Conservation (phyloP, 2,329 filamentous ascomycete genomes). For the Calonectria honghensis region DNA sequence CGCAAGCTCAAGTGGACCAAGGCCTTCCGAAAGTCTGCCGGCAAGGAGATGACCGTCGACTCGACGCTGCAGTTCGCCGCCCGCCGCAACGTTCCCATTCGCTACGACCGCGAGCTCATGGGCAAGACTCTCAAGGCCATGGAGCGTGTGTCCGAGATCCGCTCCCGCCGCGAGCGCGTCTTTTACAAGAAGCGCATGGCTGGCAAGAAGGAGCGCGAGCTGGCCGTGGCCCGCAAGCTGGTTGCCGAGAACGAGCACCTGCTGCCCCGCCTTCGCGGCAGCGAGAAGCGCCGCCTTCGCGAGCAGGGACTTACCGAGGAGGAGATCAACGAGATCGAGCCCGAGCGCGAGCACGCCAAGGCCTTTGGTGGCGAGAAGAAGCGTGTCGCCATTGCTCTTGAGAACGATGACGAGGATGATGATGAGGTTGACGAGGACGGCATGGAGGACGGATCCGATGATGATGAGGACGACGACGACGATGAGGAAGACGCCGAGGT, state of each 20-base stretch:
- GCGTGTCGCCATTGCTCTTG: conserved; percentile 59
- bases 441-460: conserved; percentile 54
- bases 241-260: conserved; percentile 95
- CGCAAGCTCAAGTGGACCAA: conserved; percentile 99
- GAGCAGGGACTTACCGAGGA: conserved; percentile 69
- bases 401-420: conserved; percentile 60
- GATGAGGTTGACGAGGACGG: conserved; percentile 59
- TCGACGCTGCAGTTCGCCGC: conserved; percentile 93
- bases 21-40: conserved; percentile 86
- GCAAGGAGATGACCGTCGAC: conserved; percentile 95
- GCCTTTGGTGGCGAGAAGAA: conserved; percentile 67
- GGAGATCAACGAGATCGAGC: conserved; percentile 69
- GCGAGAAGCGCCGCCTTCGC: conserved; percentile 76
- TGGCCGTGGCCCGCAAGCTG: conserved; percentile 87
- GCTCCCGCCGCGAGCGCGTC: conserved; percentile 86
- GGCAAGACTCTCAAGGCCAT: conserved; percentile 93
- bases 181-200: conserved; percentile 97
- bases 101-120: conserved; percentile 96
- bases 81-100: conserved; percentile 93
- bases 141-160: conserved; percentile 91
- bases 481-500: conserved; percentile 58
- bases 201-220: conserved; percentile 89
- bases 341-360: conserved; percentile 60
- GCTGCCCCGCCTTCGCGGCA: conserved; percentile 82
- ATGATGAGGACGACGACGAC: conserved; percentile 62